Evolutionary conservation across 2,329 filamentous ascomycete genomes (phyloP).

Genomic region (Epichloe aotearoae): DNA sequence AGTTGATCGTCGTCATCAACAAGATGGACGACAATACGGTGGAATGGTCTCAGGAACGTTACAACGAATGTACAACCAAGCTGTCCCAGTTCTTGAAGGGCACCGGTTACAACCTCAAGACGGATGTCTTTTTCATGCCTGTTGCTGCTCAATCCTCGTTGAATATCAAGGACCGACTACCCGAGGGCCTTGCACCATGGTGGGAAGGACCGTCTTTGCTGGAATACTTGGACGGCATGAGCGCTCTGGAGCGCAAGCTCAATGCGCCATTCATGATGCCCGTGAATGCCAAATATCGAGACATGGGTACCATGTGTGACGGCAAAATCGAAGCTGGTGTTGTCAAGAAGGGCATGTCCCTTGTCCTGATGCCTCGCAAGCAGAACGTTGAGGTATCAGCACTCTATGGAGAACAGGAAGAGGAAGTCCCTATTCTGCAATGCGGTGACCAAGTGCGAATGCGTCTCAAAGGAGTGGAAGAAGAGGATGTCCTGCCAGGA

Average conservation of each 20-base stretch:
- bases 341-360: slow-evolving; percentile 73
- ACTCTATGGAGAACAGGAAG: slow-evolving; percentile 90
- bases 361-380: slow-evolving; percentile 94
- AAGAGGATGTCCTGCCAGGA: slow-evolving; percentile 90
- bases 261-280: slow-evolving; percentile 99
- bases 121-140: slow-evolving; percentile 88
- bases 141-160: slow-evolving; percentile 78
- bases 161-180: slow-evolving; percentile 80
- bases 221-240: slow-evolving; percentile 91
- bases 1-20: slow-evolving; percentile 88
- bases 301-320: slow-evolving; percentile 95
- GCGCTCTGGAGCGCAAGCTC: slow-evolving; percentile 83
- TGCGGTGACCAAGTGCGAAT: slow-evolving; percentile 93
- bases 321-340: slow-evolving; percentile 94
- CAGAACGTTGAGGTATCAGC: slow-evolving; percentile 69
- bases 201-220: slow-evolving; percentile 82
- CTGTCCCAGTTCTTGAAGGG: slow-evolving; percentile 78
- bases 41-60: slow-evolving; percentile 86
- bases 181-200: slow-evolving; percentile 66
- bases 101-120: slow-evolving; percentile 89
- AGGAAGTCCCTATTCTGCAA: slow-evolving; percentile 68
- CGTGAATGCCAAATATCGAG: slow-evolving; percentile 87
- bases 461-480: slow-evolving; percentile 86
- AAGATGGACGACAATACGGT: slow-evolving; percentile 99
- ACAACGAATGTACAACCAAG: slow-evolving; percentile 86